Evolutionary conservation across 805 yeast species (phyloP).

Genomic region (Blastobotrys mokoenaii): DNA sequence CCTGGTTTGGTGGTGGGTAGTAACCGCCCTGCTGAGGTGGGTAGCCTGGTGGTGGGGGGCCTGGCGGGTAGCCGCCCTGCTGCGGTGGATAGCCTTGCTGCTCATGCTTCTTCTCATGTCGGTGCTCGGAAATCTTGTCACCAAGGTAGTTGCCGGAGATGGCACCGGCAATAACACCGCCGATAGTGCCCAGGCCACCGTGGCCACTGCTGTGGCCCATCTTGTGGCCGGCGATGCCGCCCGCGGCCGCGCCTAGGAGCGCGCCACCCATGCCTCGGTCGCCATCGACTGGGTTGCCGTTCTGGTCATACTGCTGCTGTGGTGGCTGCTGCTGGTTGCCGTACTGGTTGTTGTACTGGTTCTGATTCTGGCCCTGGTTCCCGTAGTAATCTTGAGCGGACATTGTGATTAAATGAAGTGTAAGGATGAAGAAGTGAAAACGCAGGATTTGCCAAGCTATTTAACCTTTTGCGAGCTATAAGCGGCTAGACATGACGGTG

Average conservation of each 20-base stretch:
- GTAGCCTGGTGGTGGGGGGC: not conserved
- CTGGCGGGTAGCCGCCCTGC: conserved; percentile 3
- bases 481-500: not conserved
- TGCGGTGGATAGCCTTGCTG: not conserved
- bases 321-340: not conserved
- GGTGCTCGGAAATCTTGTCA: conserved; percentile 7
- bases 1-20: not conserved
- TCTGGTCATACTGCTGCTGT: conserved; percentile 1
- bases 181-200: conserved; percentile 8
- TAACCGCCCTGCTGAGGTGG: not conserved
- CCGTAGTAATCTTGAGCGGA: conserved; percentile 6
- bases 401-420: conserved; percentile 1
- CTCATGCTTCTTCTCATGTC: conserved; percentile 5
- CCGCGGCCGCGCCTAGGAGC: conserved; percentile 11
- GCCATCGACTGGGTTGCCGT: conserved; percentile 2
- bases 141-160: conserved; percentile 7
- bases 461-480: no score
- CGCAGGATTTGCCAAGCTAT: not conserved
- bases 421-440: not conserved
- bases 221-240: conserved; percentile 11
- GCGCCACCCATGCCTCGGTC: conserved; percentile 10
- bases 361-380: conserved; percentile 2
- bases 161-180: conserved; percentile 12
- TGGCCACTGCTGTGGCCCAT: conserved; percentile 4
- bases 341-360: conserved; percentile 1